Evolutionary conservation across 768 basidiomycete species (phyloP), one percentile per base, ranked within the genome.

Genomic region (Rhizopogon rudus): DNA sequence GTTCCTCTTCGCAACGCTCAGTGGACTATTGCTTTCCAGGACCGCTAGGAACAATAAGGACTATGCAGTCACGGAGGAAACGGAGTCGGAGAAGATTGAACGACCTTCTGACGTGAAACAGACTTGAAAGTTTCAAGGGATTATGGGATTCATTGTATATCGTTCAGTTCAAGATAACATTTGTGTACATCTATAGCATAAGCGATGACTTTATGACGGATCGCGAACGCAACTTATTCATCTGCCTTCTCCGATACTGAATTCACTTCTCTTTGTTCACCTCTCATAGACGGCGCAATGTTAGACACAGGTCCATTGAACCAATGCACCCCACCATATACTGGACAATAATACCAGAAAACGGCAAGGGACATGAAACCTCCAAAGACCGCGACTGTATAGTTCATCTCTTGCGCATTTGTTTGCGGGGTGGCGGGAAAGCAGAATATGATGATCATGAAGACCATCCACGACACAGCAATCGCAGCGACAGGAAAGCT

Each of bases 1-100:
- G 0, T 57, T 76, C 59, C 64, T 79, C 14, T 79, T 77, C 61
- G 68, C 70, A 17, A 31, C 65, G 35, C 63, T 68, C 53, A 65
- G 76, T 13, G 68, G 73, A 33, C 58, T 63, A 20, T 64, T 76
- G 33, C 57, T 71, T 9, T 71, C 73, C 56, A 35, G 61, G 2
- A 70, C 72, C 29, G 57, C 69, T 48, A 35, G 49, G 39, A 55
- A 58, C 57, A 56, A 20, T 5, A 16, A 12, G 40, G 31, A 39
- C 45, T 51, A 41, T 28, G n/a, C 5, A 17, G 5, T 6, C 29
- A 40, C 51, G 35, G n/a, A 40, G 6, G 31, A 6, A 25, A 14
- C 49, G 8, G 54, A 55, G 5, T 35, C 50, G 10, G 37, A 54
- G 48, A 55, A 55, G 37, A 40, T 33, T 13, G 16, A 5, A 35